Base-by-base conservation (phyloP, 257 asterid species). In the Knoxia roxburghii region DNA sequence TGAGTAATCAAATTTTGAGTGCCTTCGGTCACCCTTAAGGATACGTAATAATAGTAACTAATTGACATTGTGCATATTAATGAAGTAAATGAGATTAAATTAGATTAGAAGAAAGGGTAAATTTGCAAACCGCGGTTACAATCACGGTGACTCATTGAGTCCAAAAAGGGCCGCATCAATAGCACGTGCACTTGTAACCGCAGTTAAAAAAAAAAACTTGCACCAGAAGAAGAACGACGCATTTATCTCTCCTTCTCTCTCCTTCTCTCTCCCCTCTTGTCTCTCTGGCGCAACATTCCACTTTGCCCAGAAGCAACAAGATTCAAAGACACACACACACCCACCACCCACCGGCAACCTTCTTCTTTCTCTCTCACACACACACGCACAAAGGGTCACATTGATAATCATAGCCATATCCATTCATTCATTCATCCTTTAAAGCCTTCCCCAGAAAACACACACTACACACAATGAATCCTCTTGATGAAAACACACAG, bases 141-240 rank as follows among this genome's bases (percentile, higher is more conserved):
- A 43, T 43, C 10, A 43, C 48, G 5, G 48, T 43, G 48, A 43
- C 48, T 43, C 14, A 3, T 7, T 43, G 12, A 41, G 14, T 11
- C 1, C 11, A 41, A 41, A 41, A 3, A 21, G 30, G 18, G 9
- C 35, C 4, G 11, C 29, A 11, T 17, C 33, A 35, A 1, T 18
- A 37, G 45, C 75, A 71, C 69, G 75, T 64, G 65, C 68, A 41
- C 1, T 64, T 3, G 30, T 64, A 27, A 52, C 65, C 65, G 41
- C 67, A 9, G 73, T 69, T 21, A 58, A n/a, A n/a, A n/a, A n/a
- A n/a, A n/a, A 68, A 68, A 68, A 8, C n/a, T 6, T 8, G 7
- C 14, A 30, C 27, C 27, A 50, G 21, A 58, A 55, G 41, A 45
- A 6, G 49, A 66, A 21, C 62, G 63, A 55, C 43, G 55, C 43